phyloP scores from a whole-genome alignment of 2,329 filamentous ascomycete species.

The Trichoderma sp. region DNA sequence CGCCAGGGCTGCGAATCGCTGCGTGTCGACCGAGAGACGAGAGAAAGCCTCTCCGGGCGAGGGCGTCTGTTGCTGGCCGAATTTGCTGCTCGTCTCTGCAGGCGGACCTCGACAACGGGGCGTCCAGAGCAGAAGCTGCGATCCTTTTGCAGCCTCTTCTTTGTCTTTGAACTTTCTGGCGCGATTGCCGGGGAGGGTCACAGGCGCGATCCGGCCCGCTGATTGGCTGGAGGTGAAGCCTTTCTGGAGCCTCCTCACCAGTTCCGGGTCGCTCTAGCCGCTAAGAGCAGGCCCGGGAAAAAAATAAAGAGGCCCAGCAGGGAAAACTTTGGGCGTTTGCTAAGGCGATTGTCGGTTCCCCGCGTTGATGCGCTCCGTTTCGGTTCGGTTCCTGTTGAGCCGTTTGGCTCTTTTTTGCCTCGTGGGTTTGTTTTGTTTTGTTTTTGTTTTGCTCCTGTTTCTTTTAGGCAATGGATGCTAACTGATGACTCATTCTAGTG shows the following conservation, averaged over 20 bases:
- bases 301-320: constrained; percentile 11
- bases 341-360: constrained; percentile 10
- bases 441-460: background rate
- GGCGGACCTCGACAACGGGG: constrained; percentile 24
- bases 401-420: background rate
- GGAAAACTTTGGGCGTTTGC: background rate
- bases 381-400: background rate
- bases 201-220: constrained; percentile 25
- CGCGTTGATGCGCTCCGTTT: constrained; percentile 8
- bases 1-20: constrained; percentile 38
- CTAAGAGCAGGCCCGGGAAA: background rate
- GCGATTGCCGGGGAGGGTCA: constrained; percentile 25
- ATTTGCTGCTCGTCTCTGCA: background rate
- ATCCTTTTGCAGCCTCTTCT: constrained; percentile 21
- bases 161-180: constrained; percentile 20
- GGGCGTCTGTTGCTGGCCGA: background rate
- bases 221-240: constrained; percentile 26
- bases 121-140: constrained; percentile 12
- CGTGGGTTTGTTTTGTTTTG: background rate
- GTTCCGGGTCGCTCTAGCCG: constrained; percentile 21
- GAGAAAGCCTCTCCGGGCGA: background rate
- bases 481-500: background rate
- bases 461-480: background rate
- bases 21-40: background rate
- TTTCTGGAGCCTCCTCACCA: constrained; percentile 17